Conservation (phyloP, 202 grass and related monocot species). For the Dendrocalamus latiflorus region DNA sequence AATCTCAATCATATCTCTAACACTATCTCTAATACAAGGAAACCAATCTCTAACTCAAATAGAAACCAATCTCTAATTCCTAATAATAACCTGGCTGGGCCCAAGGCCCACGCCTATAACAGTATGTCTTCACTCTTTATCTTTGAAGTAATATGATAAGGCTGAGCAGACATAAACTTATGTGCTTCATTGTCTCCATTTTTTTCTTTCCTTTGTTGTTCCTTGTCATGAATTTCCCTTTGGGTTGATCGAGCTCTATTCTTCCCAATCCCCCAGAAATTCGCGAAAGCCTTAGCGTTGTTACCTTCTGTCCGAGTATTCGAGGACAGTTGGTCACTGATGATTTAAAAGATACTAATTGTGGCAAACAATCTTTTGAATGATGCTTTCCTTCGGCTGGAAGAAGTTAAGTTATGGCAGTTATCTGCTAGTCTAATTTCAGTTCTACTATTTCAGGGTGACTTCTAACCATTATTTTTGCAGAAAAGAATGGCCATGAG, state of each 20-base stretch:
- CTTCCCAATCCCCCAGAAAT: conserved; percentile 50
- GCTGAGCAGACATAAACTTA: background rate
- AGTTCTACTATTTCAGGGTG: conserved; percentile 10
- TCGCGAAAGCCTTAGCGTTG: conserved; percentile 57
- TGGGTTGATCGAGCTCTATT: background rate
- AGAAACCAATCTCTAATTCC: too few species aligned
- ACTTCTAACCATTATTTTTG: conserved; percentile 32
- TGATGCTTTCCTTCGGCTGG: conserved; percentile 70
- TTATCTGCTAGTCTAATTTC: conserved; percentile 6
- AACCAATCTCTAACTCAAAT: too few species aligned
- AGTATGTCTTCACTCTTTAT: conserved; percentile 4
- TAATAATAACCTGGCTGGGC: too few species aligned
- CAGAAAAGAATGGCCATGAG: conserved; percentile 63
- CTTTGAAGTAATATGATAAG: background rate
- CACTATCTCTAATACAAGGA: too few species aligned
- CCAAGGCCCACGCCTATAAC: too few species aligned
- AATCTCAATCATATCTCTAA: too few species aligned
- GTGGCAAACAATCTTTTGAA: conserved; percentile 62
- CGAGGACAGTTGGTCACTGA: conserved; percentile 63
- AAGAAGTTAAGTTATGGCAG: conserved; percentile 51
- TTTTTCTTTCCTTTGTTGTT: background rate
- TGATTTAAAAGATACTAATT: conserved; percentile 81
- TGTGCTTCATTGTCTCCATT: background rate
- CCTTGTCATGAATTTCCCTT: conserved; percentile 8
- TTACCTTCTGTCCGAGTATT: conserved; percentile 63